Percentiles rank a stretch among this genome's conserved stretches.
These are phyloP conservation scores for Penicillium sp. DNA, from an alignment of 2,329 filamentous ascomycete genomes.

Conservation along the genomic window DNA sequence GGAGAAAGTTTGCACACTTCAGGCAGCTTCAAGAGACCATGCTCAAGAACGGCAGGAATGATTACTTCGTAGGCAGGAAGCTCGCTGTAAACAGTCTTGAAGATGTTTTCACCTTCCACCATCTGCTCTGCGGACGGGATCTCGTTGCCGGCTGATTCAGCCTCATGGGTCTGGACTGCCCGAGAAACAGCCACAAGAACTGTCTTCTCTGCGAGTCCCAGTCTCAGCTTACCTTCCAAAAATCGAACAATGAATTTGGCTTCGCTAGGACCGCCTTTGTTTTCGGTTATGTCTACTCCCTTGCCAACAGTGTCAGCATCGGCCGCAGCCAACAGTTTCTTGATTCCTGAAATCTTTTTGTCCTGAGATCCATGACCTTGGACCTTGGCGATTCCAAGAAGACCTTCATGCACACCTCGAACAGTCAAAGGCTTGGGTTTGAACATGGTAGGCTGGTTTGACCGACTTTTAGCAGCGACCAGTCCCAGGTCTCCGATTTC, in stretches of 20 bases:
- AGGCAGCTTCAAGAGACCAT: constrained; percentile 78
- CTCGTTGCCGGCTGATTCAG: constrained; percentile 65
- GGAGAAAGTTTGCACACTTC: constrained; percentile 89
- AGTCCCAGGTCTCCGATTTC: constrained; percentile 94
- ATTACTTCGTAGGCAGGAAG: constrained; percentile 94
- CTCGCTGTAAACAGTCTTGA: constrained; percentile 93
- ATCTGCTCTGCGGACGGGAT: constrained; percentile 72
- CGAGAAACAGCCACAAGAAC: constrained; percentile 88
- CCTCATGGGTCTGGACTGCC: constrained; percentile 81
- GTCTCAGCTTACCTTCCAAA: constrained; percentile 86
- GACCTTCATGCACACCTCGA: constrained; percentile 77
- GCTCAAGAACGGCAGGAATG: constrained; percentile 80
- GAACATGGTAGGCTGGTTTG: constrained; percentile 97
- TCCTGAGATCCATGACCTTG: constrained; percentile 84
- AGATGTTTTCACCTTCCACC: constrained; percentile 75
- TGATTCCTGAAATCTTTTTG: constrained; percentile 90
- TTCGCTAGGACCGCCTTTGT: constrained; percentile 92
- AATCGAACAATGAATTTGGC: constrained; percentile 93
- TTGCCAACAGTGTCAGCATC: constrained; percentile 73
- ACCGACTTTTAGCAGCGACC: constrained; percentile 91
- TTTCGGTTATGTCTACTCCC: constrained; percentile 76
- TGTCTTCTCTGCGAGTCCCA: constrained; percentile 89
- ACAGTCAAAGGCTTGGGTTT: constrained; percentile 91
- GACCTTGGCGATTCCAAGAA: constrained; percentile 85
- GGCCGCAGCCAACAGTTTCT: constrained; percentile 90